Conservation (phyloP, 2,329 filamentous ascomycete species). For the Neofusicoccum ribis region DNA sequence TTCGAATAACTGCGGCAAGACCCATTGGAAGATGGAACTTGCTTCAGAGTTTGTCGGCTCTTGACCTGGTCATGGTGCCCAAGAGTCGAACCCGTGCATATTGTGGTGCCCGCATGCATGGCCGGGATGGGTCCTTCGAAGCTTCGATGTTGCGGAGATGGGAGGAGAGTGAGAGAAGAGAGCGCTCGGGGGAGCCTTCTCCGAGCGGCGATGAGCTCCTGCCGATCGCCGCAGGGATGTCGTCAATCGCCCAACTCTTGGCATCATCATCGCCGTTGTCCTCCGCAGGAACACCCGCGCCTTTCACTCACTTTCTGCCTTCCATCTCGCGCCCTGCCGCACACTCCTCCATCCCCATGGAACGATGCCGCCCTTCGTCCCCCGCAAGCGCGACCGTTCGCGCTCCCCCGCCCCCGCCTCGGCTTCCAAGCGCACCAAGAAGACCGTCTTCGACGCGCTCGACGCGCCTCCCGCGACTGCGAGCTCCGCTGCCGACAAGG, state of each 20-base stretch:
- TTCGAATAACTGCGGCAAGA: too few species aligned
- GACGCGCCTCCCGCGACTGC: slow-evolving; percentile 7
- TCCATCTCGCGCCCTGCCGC: not conserved
- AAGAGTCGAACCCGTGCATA: too few species aligned
- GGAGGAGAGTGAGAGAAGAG: not conserved
- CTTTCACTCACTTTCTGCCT: not conserved
- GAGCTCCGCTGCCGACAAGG: slow-evolving; percentile 6
- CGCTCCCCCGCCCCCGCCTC: not conserved
- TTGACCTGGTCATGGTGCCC: too few species aligned
- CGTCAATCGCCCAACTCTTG: not conserved
- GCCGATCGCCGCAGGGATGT: not conserved
- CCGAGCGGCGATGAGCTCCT: not conserved
- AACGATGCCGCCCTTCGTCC: slow-evolving; percentile 18
- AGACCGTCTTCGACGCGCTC: slow-evolving; percentile 13
- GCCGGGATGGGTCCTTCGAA: too few species aligned
- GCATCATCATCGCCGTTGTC: slow-evolving; percentile 6
- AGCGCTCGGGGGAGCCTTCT: not conserved
- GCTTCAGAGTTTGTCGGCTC: too few species aligned
- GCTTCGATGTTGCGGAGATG: too few species aligned
- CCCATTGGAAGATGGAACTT: too few species aligned
- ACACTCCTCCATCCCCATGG: not conserved
- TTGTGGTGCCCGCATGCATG: too few species aligned
- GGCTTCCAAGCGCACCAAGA: slow-evolving; percentile 14
- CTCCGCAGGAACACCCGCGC: not conserved
- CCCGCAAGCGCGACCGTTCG: slow-evolving; percentile 20